These are phyloP conservation scores for Aspergillus tanneri DNA, from an alignment of 2,329 filamentous ascomycete species.

Conservation along the genomic window DNA sequence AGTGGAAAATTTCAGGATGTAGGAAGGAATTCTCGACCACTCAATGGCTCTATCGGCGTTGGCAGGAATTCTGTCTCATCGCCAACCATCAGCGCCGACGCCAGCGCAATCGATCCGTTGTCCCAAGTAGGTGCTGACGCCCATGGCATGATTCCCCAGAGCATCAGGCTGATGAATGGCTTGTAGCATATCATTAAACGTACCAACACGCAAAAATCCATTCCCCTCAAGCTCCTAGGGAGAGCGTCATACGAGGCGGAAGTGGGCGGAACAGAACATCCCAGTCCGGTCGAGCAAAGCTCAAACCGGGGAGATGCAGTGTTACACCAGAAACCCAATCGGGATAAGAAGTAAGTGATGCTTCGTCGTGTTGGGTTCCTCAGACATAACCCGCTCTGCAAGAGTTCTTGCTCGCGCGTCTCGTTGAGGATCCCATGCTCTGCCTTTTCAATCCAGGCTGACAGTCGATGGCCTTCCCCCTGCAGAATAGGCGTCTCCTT, in stretches of 20 bases:
- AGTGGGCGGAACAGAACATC: constrained; percentile 37
- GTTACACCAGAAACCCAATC: constrained; percentile 40
- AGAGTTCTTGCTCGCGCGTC: too few relatives aligned
- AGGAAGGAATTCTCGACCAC: constrained; percentile 23
- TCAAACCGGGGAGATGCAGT: constrained; percentile 32
- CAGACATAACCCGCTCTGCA: constrained; percentile 7
- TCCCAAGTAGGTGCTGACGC: constrained; percentile 54
- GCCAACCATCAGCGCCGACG: constrained; percentile 30
- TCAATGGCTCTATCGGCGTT: constrained; percentile 18
- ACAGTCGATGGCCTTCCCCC: constrained; percentile 6
- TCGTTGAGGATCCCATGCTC: neutral
- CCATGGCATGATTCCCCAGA: neutral
- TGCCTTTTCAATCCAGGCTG: neutral
- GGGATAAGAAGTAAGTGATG: constrained; percentile 64
- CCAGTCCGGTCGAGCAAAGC: constrained; percentile 29
- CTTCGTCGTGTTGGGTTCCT: constrained; percentile 3
- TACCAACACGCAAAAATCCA: constrained; percentile 63
- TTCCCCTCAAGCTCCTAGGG: constrained; percentile 47
- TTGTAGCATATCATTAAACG: constrained; percentile 63
- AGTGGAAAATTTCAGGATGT: constrained; percentile 31
- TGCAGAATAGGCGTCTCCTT: constrained; percentile 84
- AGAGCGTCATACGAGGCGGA: constrained; percentile 45
- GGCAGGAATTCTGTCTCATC: constrained; percentile 27
- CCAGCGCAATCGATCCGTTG: constrained; percentile 62
- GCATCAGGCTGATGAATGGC: constrained; percentile 1